Evolutionary conservation across 768 basidiomycete species (phyloP), one percentile per base, ranked within the genome.

Genomic region (Lentinula lateritia): DNA sequence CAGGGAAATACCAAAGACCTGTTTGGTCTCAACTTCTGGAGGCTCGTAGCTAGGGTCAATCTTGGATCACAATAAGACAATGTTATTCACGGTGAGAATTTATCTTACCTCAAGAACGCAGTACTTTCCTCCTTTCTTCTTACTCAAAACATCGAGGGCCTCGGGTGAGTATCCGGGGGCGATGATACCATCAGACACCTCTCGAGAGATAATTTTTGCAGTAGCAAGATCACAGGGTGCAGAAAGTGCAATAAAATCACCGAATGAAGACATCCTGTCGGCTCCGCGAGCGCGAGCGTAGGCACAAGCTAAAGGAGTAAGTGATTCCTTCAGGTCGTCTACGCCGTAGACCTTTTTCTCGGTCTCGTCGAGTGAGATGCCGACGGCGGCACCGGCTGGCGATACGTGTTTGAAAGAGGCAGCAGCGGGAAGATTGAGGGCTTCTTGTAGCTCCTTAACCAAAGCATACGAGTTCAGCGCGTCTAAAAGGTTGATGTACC

Each of bases 361-460:
- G 0, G 80, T 83, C 34, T 91, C 88, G 66, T 87, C 81, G 48
- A 99, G 81, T 69, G 84, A 84, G 60, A 97, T 72, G 23, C 95
- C 96, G 12, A 98, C 92, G 32, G 95, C 97, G 6, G 92, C 95
- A 55, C 97, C 97, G 1, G 97, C 97, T 10, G 97, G 97, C 16
- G 96, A 98, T 62, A 99, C 97, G 70, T 99, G 97, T 78, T 99
- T 99, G 87, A 98, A 99, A 0, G 95, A 98, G 0, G 97, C 96
- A 12, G 97, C 96, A 13, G 97, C 97, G 16, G 97, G 95, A 50
- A 98, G 85, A 39, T 79, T 75, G 61, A 98, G 84, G 0, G 92
- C 92, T 61, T 86, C 91, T 50, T 93, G 87, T 3, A 99, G 84
- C 72, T 99, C 97, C 69, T 89, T 92, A 61, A 99, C 97, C 43